These are phyloP conservation scores for Alternaria triticina DNA, from an alignment of 2,329 filamentous ascomycete species.

Conservation along the genomic window DNA sequence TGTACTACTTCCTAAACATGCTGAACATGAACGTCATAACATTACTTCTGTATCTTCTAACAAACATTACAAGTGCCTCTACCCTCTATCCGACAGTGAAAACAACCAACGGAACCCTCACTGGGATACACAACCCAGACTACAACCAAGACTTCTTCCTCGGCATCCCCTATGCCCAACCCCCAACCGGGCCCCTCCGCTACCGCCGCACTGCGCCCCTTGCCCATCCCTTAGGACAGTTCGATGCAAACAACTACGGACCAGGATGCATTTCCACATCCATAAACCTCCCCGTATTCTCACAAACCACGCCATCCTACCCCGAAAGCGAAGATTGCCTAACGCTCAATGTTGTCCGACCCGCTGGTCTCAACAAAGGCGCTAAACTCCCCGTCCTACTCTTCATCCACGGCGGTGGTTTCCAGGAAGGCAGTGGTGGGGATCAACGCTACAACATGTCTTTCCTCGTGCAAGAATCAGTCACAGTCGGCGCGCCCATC, in stretches of 20 bases:
- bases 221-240: conserved; percentile 1
- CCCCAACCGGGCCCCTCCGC: background rate
- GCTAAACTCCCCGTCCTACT: background rate
- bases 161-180: conserved; percentile 20
- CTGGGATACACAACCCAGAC: background rate
- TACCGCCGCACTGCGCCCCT: conserved; percentile 6
- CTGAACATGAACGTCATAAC: background rate
- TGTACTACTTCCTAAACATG: background rate
- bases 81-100: background rate
- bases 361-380: background rate
- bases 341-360: background rate
- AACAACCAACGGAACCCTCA: background rate
- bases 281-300: background rate
- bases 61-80: background rate
- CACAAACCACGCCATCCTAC: background rate
- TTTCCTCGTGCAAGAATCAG: background rate
- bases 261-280: background rate
- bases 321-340: background rate
- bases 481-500: background rate
- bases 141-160: conserved; percentile 19
- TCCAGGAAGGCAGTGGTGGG: background rate
- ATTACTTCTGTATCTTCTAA: background rate
- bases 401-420: background rate
- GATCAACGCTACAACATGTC: background rate
- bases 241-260: background rate